Conservation (phyloP, 73 alveolate genomes). For the Paramecium caudatum region DNA sequence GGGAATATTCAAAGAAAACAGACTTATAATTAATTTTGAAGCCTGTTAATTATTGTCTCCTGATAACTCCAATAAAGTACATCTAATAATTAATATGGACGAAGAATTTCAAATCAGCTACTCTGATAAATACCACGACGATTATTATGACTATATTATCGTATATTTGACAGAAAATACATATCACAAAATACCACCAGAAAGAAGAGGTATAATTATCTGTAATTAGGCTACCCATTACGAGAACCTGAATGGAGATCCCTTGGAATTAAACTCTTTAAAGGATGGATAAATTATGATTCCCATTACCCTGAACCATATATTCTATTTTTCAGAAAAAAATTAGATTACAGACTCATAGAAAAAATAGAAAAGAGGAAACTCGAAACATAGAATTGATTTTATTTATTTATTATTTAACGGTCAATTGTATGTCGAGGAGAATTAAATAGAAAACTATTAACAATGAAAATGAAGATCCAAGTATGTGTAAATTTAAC, state of each 20-base stretch:
- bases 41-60: no score
- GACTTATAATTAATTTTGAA: slow-evolving; percentile 23
- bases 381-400: background rate
- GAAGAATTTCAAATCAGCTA: background rate
- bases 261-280: background rate
- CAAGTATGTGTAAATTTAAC: background rate
- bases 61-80: no score
- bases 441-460: slow-evolving; percentile 13
- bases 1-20: background rate
- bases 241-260: slow-evolving; percentile 45
- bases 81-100: no score
- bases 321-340: slow-evolving; percentile 37
- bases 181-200: background rate
- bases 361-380: background rate
- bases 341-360: background rate
- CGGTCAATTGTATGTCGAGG: slow-evolving; percentile 53
- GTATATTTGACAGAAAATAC: background rate
- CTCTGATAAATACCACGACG: slow-evolving; percentile 9
- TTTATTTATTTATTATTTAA: slow-evolving; percentile 32
- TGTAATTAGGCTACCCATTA: background rate
- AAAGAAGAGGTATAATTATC: background rate
- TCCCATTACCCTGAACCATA: slow-evolving; percentile 23
- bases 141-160: background rate
- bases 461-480: slow-evolving; percentile 29
- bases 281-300: slow-evolving; percentile 24